A percentile compares a stretch with the other conserved stretches of the same genome.
These are phyloP conservation scores for Thraustochytrium sp. DNA, from an alignment of 352 stramenopile genomes.

Conservation along the genomic window DNA sequence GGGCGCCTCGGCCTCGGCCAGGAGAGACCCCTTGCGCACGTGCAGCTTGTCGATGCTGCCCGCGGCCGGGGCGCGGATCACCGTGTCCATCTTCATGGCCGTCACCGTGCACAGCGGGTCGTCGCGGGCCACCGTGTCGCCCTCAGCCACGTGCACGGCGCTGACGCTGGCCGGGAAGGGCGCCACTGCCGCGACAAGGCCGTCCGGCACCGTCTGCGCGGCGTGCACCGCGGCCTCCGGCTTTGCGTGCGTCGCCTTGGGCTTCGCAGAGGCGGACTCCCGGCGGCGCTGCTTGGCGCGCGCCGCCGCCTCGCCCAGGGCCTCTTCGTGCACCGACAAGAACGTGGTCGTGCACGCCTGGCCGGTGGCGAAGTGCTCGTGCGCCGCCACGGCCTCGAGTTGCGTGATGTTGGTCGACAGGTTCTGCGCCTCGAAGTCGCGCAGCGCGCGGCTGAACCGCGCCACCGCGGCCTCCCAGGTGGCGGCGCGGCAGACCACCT, in stretches of 20 bases:
- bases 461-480: neutral
- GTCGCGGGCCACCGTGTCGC: neutral
- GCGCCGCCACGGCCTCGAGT: neutral
- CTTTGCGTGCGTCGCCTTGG: too few species aligned
- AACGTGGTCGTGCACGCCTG: neutral
- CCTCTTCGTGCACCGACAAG: neutral
- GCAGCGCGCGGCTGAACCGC: neutral
- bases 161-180: neutral
- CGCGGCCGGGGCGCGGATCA: neutral
- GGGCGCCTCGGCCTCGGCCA: neutral
- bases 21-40: neutral
- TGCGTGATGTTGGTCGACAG: neutral
- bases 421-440: neutral
- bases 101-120: conserved; percentile 6
- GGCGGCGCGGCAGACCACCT: neutral
- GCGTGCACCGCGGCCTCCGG: too few species aligned
- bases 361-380: neutral
- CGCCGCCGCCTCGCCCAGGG: neutral
- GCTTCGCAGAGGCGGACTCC: neutral
- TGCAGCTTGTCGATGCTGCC: neutral
- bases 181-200: neutral
- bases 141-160: neutral
- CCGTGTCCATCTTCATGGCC: conserved; percentile 35
- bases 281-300: neutral
- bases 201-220: neutral